phyloP scores from a whole-genome alignment of 2,329 filamentous ascomycete genomes.

The Diaporthe caulivora region DNA sequence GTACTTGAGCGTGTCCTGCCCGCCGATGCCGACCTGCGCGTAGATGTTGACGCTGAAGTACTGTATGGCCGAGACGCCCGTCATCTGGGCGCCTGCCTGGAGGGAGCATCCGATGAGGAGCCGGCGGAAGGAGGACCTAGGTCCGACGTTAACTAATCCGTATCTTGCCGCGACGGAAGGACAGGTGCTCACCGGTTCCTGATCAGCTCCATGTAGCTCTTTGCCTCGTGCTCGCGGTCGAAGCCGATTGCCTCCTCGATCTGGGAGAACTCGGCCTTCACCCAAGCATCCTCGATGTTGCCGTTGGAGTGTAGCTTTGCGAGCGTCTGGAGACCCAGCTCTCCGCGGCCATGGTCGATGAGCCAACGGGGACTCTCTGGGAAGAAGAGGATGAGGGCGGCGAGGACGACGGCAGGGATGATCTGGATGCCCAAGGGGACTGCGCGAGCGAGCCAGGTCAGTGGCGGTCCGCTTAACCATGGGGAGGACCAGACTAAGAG shows the following conservation, averaged over 20 bases:
- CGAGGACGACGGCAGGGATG: slow-evolving; percentile 74
- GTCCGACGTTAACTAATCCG: not conserved
- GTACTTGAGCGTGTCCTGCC: slow-evolving; percentile 76
- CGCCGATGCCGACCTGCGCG: slow-evolving; percentile 75
- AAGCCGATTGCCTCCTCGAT: slow-evolving; percentile 71
- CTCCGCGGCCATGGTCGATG: slow-evolving; percentile 76
- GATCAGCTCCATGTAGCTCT: slow-evolving; percentile 79
- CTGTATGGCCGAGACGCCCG: slow-evolving; percentile 79
- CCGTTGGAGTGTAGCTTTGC: slow-evolving; percentile 79
- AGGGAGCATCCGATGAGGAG: slow-evolving; percentile 77
- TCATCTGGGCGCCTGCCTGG: slow-evolving; percentile 82
- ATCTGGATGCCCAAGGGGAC: slow-evolving; percentile 64
- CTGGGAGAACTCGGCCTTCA: slow-evolving; percentile 78
- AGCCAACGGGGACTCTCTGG: slow-evolving; percentile 82
- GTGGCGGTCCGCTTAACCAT: not conserved
- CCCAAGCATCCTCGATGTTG: slow-evolving; percentile 74
- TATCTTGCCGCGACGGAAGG: not conserved
- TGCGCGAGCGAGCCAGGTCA: not conserved
- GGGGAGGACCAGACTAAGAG: not conserved
- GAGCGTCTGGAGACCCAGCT: slow-evolving; percentile 75
- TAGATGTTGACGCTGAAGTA: slow-evolving; percentile 80
- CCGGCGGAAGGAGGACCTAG: slow-evolving; percentile 74
- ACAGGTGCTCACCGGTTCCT: slow-evolving; percentile 57
- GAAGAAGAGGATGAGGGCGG: slow-evolving; percentile 75
- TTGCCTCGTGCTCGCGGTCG: slow-evolving; percentile 77